Evolutionary conservation across 1,284 basidiomycete species (phyloP), one percentile per base, ranked within the genome.

Genomic region (Porodaedalea pini): DNA sequence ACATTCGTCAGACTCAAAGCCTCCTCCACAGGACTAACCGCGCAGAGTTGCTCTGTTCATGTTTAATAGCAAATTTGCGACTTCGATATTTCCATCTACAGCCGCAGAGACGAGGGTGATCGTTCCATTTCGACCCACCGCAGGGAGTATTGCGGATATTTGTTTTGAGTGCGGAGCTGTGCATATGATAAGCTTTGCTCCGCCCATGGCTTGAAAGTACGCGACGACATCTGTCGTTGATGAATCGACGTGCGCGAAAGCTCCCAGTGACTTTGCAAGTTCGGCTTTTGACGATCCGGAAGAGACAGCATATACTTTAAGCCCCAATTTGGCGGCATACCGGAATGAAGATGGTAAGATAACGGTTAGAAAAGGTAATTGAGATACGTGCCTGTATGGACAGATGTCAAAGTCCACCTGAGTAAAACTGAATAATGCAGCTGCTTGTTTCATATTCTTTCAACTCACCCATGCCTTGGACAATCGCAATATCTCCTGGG

Each of bases 121-220:
- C 5, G 65, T 65, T n/a, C 63, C 65, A 39, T 62, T 60, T 37
- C 57, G 59, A 21, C 40, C 61, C 13, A 66, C 45, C n/a, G 62
- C 63, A 25, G 57, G 59, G 21, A 65, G 34, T 15, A 66, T 53
- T 13, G 47, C 23, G 34, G 51, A 58, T 41, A 71, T 67, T 43
- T 65, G 61, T 17, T 70, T 63, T 0, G 70, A 62, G 40, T 64
- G 65, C 11, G 70, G 72, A 4, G 71, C 73, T 11, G 73, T 73
- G 57, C 67, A 70, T 15, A 74, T 54, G 49, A 73, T 67, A 36
- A 70, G 43, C 34, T 68, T 67, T 2, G 73, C 73, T 10, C 71
- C 74, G 8, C 75, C 74, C 37, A 74, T 64, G 64, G 70, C 68
- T 54, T 71, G 67, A 13, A 75, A 63, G 29, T 66, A 68, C 37